These are phyloP conservation scores for Xylaria nigripes DNA, from an alignment of 495 filamentous ascomycete genomes.

Conservation along the genomic window DNA sequence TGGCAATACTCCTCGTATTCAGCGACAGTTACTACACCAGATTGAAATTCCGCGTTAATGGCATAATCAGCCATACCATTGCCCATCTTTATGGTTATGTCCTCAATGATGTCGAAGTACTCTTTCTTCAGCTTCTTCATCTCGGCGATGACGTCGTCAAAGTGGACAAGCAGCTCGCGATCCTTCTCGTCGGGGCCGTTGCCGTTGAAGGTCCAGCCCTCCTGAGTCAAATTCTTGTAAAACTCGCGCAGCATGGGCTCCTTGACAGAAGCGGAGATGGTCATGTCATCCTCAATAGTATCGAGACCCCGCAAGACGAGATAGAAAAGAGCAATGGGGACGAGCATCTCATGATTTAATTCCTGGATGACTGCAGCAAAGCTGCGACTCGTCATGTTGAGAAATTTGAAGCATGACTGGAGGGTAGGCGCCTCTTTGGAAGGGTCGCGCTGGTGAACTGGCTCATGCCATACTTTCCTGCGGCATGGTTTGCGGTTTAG, in stretches of 20 bases:
- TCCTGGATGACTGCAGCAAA: constrained; percentile 93
- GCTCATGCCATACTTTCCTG: constrained; percentile 95
- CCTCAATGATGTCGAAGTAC: constrained; percentile 82
- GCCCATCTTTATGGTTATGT: constrained; percentile 92
- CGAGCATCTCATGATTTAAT: constrained; percentile 83
- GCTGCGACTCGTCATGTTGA: constrained; percentile 83
- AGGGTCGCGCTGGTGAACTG: constrained; percentile 74
- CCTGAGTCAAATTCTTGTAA: constrained; percentile 61
- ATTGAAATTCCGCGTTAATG: constrained; percentile 69
- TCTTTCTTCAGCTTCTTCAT: constrained; percentile 79
- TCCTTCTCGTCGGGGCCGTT: constrained; percentile 93
- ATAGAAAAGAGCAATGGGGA: constrained; percentile 91
- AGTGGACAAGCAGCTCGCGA: constrained; percentile 81
- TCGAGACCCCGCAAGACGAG: constrained; percentile 82
- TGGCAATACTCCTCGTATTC: constrained; percentile 96
- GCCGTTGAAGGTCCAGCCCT: constrained; percentile 83
- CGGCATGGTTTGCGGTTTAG: constrained; percentile 2
- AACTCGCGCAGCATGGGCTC: constrained; percentile 82
- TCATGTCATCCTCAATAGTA: constrained; percentile 98
- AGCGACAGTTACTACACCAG: constrained; percentile 71
- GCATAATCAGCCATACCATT: constrained; percentile 97
- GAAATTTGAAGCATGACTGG: constrained; percentile 73
- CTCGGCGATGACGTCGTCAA: constrained; percentile 77
- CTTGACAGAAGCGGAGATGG: constrained; percentile 69
- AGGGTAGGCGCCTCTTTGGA: constrained; percentile 66